phyloP scores from a whole-genome alignment of 371 early-diverging fungal species.

The Mortierella sp. region DNA sequence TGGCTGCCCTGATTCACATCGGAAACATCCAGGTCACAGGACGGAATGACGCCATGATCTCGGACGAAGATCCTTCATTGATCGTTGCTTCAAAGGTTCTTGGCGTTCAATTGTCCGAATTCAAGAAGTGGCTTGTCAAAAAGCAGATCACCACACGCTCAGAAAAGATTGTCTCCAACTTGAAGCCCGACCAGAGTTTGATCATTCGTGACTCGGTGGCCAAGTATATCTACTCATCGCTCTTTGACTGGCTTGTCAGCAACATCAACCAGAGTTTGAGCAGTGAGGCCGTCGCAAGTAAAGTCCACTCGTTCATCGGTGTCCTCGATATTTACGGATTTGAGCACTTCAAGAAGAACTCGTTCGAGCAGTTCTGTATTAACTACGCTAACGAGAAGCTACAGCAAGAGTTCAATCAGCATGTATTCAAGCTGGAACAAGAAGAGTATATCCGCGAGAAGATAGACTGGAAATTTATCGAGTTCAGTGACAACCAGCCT shows the following conservation, averaged over 20 bases:
- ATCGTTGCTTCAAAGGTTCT: conserved; percentile 75
- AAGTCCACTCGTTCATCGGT: conserved; percentile 85
- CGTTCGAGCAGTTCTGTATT: conserved; percentile 99
- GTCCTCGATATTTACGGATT: conserved; percentile 98
- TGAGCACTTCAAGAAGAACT: conserved; percentile 97
- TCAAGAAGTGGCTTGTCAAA: conserved; percentile 91
- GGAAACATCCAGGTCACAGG: conserved; percentile 93
- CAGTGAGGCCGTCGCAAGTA: conserved; percentile 67
- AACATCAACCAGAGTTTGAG: conserved; percentile 85
- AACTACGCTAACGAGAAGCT: conserved; percentile 98
- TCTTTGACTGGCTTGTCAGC: conserved; percentile 95
- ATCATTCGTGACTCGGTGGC: conserved; percentile 95
- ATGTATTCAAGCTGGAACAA: conserved; percentile 96
- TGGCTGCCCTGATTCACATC: conserved; percentile 92
- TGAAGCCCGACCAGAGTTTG: conserved; percentile 80
- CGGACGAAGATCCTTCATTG: conserved; percentile 81
- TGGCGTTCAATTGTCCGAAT: conserved; percentile 78
- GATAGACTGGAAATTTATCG: conserved; percentile 92
- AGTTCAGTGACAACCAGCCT: conserved; percentile 99
- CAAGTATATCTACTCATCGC: conserved; percentile 91
- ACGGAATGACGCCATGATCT: conserved; percentile 72
- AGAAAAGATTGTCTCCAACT: conserved; percentile 86
- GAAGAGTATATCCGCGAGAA: conserved; percentile 96
- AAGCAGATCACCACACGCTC: conserved; percentile 89
- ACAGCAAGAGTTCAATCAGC: conserved; percentile 97